Percentiles rank a stretch among this genome's conserved stretches.
Conservation (phyloP, 176 grass and related monocot genomes). For the Triticum turgidum region DNA sequence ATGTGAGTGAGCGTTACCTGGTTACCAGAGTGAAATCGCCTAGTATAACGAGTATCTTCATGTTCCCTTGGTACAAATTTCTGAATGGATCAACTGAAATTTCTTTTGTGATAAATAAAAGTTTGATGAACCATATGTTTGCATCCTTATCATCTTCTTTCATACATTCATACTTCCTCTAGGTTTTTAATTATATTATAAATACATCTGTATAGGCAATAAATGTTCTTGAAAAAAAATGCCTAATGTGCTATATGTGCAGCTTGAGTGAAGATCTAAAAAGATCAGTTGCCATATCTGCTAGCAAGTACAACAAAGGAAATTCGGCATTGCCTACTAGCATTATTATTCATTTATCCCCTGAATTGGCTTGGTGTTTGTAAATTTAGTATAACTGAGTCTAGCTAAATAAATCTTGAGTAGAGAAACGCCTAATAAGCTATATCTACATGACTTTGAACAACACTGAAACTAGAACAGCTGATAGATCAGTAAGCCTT, state of each 20-base stretch:
- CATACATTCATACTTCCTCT: background rate
- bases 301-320: background rate
- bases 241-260: background rate
- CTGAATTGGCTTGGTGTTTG: background rate
- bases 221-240: background rate
- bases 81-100: background rate
- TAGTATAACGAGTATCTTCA: background rate
- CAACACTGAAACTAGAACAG: slow-evolving; percentile 56
- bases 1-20: background rate
- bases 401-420: background rate
- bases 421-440: background rate
- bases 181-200: background rate
- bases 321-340: background rate
- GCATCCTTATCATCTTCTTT: background rate
- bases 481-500: background rate
- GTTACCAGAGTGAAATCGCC: background rate
- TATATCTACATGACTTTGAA: slow-evolving; percentile 62
- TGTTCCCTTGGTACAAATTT: background rate
- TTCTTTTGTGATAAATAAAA: background rate
- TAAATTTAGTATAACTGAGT: background rate
- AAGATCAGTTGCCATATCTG: background rate
- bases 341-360: no score
- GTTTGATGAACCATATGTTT: background rate
- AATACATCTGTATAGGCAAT: background rate
- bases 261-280: background rate